Conservation (phyloP, 139 green algal species). For the Edaphochlamys debaryana region DNA sequence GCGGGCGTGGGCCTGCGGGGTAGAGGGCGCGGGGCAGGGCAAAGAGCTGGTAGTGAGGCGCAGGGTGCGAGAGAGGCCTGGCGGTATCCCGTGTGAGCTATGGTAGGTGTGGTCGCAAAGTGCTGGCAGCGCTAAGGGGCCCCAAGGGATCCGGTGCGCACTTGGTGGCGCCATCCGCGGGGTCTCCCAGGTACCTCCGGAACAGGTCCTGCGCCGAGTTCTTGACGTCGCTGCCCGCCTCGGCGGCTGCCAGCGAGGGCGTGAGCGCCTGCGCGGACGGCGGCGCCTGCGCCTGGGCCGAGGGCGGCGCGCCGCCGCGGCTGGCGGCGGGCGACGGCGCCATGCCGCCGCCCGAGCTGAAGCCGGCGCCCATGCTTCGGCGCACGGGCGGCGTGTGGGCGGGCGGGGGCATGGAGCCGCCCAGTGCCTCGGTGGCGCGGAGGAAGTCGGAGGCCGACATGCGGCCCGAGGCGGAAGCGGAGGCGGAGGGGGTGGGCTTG, state of each 20-base stretch:
- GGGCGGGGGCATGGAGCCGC: neutral
- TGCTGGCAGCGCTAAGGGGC: too few species aligned
- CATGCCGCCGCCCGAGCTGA: neutral
- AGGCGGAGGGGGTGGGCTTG: neutral
- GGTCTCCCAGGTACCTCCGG: conserved; percentile 23
- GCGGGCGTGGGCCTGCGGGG: neutral
- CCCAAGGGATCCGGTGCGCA: too few species aligned
- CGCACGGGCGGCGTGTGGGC: neutral
- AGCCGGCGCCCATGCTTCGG: neutral
- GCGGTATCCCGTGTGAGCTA: too few species aligned
- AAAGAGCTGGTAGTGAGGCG: too few species aligned
- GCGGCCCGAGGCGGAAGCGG: neutral
- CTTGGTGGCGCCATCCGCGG: too few species aligned
- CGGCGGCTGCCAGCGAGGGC: neutral
- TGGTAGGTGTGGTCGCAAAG: too few species aligned
- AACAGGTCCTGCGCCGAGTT: conserved; percentile 37
- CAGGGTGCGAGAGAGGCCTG: too few species aligned
- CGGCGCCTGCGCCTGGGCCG: too few species aligned
- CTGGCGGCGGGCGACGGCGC: neutral
- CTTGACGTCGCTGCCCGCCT: neutral
- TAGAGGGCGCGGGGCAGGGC: too few species aligned
- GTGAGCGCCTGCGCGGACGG: too few species aligned
- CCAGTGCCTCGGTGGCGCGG: neutral
- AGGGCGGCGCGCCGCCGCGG: too few species aligned
- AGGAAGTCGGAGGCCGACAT: neutral